These are phyloP conservation scores for Sclerotinia minor DNA, from an alignment of 2,329 filamentous ascomycete genomes.

Conservation along the genomic window DNA sequence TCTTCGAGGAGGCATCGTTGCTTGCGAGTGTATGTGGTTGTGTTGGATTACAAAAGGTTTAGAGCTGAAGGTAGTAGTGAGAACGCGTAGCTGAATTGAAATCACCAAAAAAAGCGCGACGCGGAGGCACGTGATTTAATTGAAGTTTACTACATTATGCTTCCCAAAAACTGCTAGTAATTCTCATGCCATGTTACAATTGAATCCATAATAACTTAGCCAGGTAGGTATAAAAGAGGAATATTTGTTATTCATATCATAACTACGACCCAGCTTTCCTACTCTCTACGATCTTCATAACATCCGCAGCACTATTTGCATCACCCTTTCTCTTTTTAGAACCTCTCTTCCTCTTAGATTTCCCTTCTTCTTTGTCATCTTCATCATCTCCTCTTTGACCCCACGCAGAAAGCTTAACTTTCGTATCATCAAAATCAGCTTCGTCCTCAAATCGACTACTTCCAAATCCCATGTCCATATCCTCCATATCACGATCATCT, in stretches of 20 bases:
- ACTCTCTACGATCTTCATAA: conserved; percentile 72
- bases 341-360: conserved; percentile 66
- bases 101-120: neutral
- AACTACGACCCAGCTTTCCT: conserved; percentile 31
- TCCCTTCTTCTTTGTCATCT: conserved; percentile 47
- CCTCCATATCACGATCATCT: conserved; percentile 78
- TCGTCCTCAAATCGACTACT: conserved; percentile 84
- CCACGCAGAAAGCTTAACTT: conserved; percentile 69
- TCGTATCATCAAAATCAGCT: conserved; percentile 71
- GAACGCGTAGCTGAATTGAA: neutral
- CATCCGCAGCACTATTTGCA: conserved; percentile 75
- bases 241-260: neutral
- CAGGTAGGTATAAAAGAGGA: neutral
- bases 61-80: neutral
- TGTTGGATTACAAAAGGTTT: neutral
- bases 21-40: conserved; percentile 1
- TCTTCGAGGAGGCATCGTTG: conserved; percentile 36
- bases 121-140: conserved; percentile 6
- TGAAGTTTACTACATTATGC: too few relatives aligned
- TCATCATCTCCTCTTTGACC: conserved; percentile 54
- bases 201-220: neutral
- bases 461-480: conserved; percentile 94
- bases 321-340: conserved; percentile 77
- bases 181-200: neutral
- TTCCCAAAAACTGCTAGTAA: neutral